A percentile compares a stretch with the other conserved stretches of the same genome.
Conservation (phyloP, 2,329 filamentous ascomycete species). For the Kalaharituber pfeilii region DNA sequence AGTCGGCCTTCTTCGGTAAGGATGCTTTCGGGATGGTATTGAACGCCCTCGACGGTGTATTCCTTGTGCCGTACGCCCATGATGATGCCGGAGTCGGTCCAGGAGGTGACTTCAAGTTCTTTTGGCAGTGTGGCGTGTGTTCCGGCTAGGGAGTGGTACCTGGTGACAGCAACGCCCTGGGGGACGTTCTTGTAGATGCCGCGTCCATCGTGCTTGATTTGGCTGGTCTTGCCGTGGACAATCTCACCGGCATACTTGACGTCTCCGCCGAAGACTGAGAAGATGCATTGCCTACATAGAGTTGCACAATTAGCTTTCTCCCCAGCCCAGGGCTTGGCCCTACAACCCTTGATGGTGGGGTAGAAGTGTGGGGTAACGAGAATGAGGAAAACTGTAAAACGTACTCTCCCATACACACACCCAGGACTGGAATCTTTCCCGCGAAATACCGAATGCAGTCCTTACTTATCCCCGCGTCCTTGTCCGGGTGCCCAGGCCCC, state of each 20-base stretch:
- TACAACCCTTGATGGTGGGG: not conserved
- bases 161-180: slow-evolving; percentile 69
- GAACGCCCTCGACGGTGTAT: slow-evolving; percentile 80
- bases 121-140: slow-evolving; percentile 73
- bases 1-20: slow-evolving; percentile 70
- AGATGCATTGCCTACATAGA: slow-evolving; percentile 64
- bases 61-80: slow-evolving; percentile 95
- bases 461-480: slow-evolving; percentile 83
- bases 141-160: slow-evolving; percentile 91
- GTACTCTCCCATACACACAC: slow-evolving; percentile 96
- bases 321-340: slow-evolving; percentile 8
- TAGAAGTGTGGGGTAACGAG: not conserved
- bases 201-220: slow-evolving; percentile 70
- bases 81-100: slow-evolving; percentile 72
- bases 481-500: slow-evolving; percentile 78
- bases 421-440: slow-evolving; percentile 85
- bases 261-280: slow-evolving; percentile 77
- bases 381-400: slow-evolving; percentile 25
- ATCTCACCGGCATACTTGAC: slow-evolving; percentile 92
- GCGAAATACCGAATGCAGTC: slow-evolving; percentile 80
- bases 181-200: slow-evolving; percentile 76
- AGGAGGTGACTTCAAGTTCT: slow-evolving; percentile 76
- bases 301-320: not conserved
- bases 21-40: slow-evolving; percentile 97
- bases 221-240: slow-evolving; percentile 90